Evolutionary conservation across 108 stramenopile genomes (phyloP).

Genomic region (Aureococcus anophagefferens): DNA sequence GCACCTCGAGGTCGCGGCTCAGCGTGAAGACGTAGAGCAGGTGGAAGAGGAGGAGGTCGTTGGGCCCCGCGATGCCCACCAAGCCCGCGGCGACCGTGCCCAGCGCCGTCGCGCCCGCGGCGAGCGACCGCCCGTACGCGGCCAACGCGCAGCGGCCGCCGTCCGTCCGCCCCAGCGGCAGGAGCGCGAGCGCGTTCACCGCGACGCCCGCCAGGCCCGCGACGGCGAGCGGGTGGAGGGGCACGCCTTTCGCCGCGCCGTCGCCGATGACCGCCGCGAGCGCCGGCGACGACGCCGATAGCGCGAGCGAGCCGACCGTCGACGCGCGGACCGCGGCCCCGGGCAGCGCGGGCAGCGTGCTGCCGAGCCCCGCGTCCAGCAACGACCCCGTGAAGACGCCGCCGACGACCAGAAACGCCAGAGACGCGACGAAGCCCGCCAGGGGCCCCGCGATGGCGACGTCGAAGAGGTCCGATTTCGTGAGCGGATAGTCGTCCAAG

Average conservation of each 20-base stretch:
- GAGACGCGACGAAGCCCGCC: neutral
- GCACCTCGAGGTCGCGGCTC: slow-evolving; percentile 52
- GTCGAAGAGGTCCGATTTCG: neutral
- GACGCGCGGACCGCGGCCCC: neutral
- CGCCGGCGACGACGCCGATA: neutral
- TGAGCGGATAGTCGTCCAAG: neutral
- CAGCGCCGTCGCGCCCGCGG: slow-evolving; percentile 34
- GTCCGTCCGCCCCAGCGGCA: slow-evolving; percentile 78
- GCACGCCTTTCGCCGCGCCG: slow-evolving; percentile 32
- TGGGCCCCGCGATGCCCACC: slow-evolving; percentile 23
- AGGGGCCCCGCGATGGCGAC: slow-evolving; percentile 8
- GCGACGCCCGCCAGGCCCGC: slow-evolving; percentile 70
- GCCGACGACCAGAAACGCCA: neutral
- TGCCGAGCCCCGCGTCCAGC: neutral
- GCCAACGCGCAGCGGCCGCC: slow-evolving; percentile 70
- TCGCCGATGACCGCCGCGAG: neutral
- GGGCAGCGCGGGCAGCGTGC: neutral
- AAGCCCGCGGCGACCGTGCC: slow-evolving; percentile 41
- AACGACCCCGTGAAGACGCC: neutral
- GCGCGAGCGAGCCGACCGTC: neutral
- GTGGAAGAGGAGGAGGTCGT: slow-evolving; percentile 44
- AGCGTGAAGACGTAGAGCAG: slow-evolving; percentile 44
- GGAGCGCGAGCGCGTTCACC: slow-evolving; percentile 64
- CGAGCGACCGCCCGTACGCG: slow-evolving; percentile 45
- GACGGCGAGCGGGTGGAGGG: slow-evolving; percentile 70